These are phyloP conservation scores for Lyophyllum atratum DNA, from an alignment of 768 basidiomycete species.

Conservation along the genomic window DNA sequence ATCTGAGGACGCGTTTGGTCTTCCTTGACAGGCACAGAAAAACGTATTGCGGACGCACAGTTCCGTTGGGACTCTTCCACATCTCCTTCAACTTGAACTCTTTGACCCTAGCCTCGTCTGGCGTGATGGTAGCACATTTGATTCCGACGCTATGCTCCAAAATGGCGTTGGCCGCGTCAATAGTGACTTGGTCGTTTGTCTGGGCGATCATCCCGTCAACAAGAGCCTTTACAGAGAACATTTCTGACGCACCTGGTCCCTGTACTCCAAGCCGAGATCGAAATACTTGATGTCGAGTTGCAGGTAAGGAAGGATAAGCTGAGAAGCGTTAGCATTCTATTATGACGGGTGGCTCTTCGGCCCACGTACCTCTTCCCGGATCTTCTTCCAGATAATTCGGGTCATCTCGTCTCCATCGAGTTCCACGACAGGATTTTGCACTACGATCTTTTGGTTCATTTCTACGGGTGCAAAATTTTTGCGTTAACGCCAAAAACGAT, in stretches of 20 bases:
- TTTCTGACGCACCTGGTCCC: slow-evolving; percentile 66
- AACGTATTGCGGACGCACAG: slow-evolving; percentile 48
- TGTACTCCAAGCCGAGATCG: slow-evolving; percentile 93
- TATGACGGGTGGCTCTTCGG: neutral
- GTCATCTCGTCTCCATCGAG: slow-evolving; percentile 99
- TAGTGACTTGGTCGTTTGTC: slow-evolving; percentile 93
- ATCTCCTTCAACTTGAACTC: slow-evolving; percentile 99
- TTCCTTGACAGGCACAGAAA: neutral
- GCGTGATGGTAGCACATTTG: slow-evolving; percentile 99
- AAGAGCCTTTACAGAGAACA: neutral
- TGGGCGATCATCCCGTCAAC: slow-evolving; percentile 26
- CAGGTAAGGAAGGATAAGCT: slow-evolving; percentile 96
- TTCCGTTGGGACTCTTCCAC: slow-evolving; percentile 98
- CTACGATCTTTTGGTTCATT: slow-evolving; percentile 67
- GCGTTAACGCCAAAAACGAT: neutral
- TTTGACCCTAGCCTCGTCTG: slow-evolving; percentile 93
- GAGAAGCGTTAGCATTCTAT: slow-evolving; percentile 3
- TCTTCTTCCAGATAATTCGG: slow-evolving; percentile 98
- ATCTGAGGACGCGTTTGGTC: slow-evolving; percentile 57
- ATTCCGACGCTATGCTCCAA: slow-evolving; percentile 94
- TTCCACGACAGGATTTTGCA: slow-evolving; percentile 89
- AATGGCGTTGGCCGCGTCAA: slow-evolving; percentile 94
- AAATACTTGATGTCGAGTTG: slow-evolving; percentile 98
- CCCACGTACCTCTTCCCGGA: slow-evolving; percentile 83
- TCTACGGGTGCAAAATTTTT: slow-evolving; percentile 15